Evolutionary conservation across 2,329 filamentous ascomycete genomes (phyloP), one percentile per base, ranked within the genome.

Genomic region (Paraphaeosphaeria sporulosa): DNA sequence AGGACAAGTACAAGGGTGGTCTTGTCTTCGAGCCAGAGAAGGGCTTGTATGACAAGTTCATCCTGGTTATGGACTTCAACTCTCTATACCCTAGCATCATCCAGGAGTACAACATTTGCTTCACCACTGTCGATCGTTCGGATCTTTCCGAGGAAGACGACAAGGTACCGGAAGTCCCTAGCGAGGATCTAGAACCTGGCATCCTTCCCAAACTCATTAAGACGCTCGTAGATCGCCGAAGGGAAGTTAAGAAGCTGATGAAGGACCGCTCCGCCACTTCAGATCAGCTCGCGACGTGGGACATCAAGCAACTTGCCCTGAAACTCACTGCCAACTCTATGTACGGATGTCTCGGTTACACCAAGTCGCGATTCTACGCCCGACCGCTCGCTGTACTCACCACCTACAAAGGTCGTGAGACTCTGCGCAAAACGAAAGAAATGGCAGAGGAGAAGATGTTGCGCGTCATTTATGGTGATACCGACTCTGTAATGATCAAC

Each of bases 11-110:
- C 84, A 98, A 99, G 82, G 95, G 95, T 75, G 95, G 96, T 84
- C 88, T 99, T 34, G 95, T 99, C 59, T 98, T 99, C 70, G 95
- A 99, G 77, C 95, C 95, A 4, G 94, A 98, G 77, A 97, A 94
- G 78, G 95, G 96, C 19, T 86, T 99, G 4, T 99, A 99, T 75
- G 95, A 99, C 85, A 96, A 96, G 80, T 97, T 96, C 78, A 91
- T 99, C 56, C 86, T 99, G 58, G 96, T 99, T 78, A 99, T 99
- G 96, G 95, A 99, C 83, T 99, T 99, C 84, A 99, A 99, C 85
- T 97, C 94, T 71, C 84, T 99, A 63, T 99, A 99, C 72, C 95
- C 95, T 34, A 97, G 93, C 74, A 98, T 99, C 73, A 99, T 99
- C 63, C 96, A 99, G 75, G 96, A 99, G 84, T 99, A 89, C 82